These are phyloP conservation scores for Lasiodiplodia sp. DNA, from an alignment of 2,329 filamentous ascomycete genomes.

Conservation along the genomic window DNA sequence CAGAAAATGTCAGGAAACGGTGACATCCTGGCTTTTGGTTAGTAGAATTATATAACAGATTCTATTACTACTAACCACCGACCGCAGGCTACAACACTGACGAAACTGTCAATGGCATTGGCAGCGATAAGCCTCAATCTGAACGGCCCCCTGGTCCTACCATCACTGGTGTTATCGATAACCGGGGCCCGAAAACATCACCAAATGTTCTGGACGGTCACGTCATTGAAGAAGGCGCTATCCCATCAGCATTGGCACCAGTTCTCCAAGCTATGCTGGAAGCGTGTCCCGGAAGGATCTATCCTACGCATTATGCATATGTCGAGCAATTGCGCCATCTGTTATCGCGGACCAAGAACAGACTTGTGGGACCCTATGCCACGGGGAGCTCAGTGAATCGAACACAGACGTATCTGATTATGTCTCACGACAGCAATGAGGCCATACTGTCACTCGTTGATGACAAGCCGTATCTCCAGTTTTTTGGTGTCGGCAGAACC, in stretches of 20 bases:
- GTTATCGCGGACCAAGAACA: slow-evolving; percentile 59
- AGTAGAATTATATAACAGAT: background rate
- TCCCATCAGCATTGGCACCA: slow-evolving; percentile 64
- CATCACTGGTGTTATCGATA: slow-evolving; percentile 69
- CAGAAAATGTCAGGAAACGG: slow-evolving; percentile 67
- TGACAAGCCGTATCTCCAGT: slow-evolving; percentile 67
- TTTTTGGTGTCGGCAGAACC: slow-evolving; percentile 65
- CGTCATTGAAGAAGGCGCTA: slow-evolving; percentile 69
- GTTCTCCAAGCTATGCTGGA: slow-evolving; percentile 67
- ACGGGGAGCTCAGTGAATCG: slow-evolving; percentile 63
- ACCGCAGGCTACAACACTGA: slow-evolving; percentile 64
- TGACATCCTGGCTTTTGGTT: slow-evolving; percentile 68
- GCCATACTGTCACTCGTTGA: slow-evolving; percentile 65
- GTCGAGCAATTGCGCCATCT: slow-evolving; percentile 54
- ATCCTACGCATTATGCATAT: slow-evolving; percentile 40
- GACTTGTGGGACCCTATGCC: slow-evolving; percentile 66
- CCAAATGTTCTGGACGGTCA: slow-evolving; percentile 65
- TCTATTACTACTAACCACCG: background rate
- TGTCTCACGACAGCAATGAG: slow-evolving; percentile 72
- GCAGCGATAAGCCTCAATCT: slow-evolving; percentile 56
- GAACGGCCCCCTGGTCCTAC: slow-evolving; percentile 67
- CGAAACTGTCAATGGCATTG: slow-evolving; percentile 64
- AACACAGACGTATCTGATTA: slow-evolving; percentile 71
- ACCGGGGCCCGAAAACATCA: slow-evolving; percentile 55
- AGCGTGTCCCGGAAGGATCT: slow-evolving; percentile 57